phyloP scores from a whole-genome alignment of 169 alveolate species.

The Cryptosporidium felis region DNA sequence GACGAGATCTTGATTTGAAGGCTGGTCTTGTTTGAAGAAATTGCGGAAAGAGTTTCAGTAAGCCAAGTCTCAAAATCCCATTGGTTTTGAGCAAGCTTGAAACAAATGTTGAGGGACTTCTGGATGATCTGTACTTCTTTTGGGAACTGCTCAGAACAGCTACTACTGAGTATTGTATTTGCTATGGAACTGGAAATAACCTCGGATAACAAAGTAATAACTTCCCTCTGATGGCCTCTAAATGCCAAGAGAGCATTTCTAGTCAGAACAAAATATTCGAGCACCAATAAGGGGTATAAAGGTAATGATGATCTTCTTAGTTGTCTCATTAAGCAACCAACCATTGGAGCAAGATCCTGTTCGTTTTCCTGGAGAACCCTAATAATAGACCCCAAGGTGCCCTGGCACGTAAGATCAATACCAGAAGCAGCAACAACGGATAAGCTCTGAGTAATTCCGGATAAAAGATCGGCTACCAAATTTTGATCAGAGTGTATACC shows the following conservation, averaged over 20 bases:
- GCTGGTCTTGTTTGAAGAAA: background rate
- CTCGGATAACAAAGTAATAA: conserved; percentile 1
- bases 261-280: background rate
- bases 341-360: background rate
- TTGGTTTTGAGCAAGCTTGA: background rate
- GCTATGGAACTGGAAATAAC: conserved; percentile 4
- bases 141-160: background rate
- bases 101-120: conserved; percentile 26
- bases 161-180: background rate
- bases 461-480: background rate
- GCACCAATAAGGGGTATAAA: background rate
- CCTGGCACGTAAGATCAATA: background rate
- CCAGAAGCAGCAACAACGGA: background rate
- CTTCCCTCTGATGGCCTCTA: background rate
- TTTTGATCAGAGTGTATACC: background rate
- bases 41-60: background rate
- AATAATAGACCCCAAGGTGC: background rate
- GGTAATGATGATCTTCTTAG: conserved; percentile 13
- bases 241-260: too few relatives aligned
- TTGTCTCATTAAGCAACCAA: conserved; percentile 1
- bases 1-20: conserved; percentile 14
- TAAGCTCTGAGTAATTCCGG: background rate
- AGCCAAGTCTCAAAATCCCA: background rate
- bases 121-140: conserved; percentile 7
- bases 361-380: background rate